A percentile compares a stretch with the other conserved stretches of the same genome.
Conservation (phyloP, 2,329 filamentous ascomycete species). For the Colletotrichum brevisporum region DNA sequence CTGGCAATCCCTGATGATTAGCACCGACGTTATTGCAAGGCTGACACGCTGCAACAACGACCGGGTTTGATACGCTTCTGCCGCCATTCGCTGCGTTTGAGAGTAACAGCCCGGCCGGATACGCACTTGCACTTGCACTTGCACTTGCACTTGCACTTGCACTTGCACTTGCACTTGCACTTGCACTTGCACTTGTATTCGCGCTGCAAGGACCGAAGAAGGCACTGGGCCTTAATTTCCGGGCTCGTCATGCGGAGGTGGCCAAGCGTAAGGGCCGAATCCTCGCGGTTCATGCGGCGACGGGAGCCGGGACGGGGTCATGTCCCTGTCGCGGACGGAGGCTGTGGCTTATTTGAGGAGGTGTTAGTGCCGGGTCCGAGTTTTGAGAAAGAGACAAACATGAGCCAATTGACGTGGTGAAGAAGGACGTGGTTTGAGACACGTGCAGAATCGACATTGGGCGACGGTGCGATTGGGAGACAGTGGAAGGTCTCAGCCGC, state of each 20-base stretch:
- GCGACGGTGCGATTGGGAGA: neutral
- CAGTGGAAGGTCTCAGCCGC: conserved; percentile 18
- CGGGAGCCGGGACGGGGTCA: neutral
- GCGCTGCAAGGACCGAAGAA: no score
- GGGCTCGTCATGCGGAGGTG: conserved; percentile 24
- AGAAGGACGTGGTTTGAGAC: conserved; percentile 21
- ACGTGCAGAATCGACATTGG: conserved; percentile 27
- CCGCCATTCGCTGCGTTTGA: no score
- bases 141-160: no score
- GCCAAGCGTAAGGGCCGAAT: neutral
- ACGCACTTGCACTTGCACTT: no score
- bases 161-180: no score
- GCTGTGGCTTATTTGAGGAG: neutral
- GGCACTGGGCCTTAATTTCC: conserved; percentile 10
- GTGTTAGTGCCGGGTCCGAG: conserved; percentile 8
- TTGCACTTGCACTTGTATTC: no score
- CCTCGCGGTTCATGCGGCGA: conserved; percentile 18
- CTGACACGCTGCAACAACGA: no score
- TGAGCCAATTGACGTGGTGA: conserved; percentile 4
- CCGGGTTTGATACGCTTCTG: no score
- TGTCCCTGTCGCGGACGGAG: conserved; percentile 17
- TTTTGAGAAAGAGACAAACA: neutral
- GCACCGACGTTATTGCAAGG: no score
- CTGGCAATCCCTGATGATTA: no score
- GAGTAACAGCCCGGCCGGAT: no score